Base-by-base conservation (phyloP, 2,329 filamentous ascomycete species). In the Cercospora sp. region DNA sequence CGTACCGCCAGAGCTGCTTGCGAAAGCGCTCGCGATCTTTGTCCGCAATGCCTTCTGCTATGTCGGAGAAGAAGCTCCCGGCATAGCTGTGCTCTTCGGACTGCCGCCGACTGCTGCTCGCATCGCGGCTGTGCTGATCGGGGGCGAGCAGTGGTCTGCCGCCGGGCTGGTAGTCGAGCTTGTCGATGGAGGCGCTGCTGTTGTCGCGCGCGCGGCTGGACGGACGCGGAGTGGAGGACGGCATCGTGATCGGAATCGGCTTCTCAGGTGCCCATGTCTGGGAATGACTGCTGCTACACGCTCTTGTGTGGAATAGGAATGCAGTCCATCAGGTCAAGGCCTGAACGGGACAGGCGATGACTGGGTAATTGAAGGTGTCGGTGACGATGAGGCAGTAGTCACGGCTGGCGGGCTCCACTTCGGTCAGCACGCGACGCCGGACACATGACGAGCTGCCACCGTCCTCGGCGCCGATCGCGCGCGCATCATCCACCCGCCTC, bases 11-110 rank as follows among this genome's bases (percentile, higher is more conserved):
- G 7, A 84, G 77, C 71, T 87, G 81, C 71, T 80, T 83, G 69
- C 83, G 83, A 80, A 89, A 82, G 70, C 80, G 83, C 72, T 79
- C 77, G 66, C 86, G 82, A 76, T 89, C 87, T 67, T 85, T 83
- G 70, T 86, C 83, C 64, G 86, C 82, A 72, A 89, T 87, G 72
- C 86, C 87, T 64, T 86, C 85, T 31, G 87, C 87, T 10, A 89
- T 86, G 73, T 89, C 83, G 66, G 83, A 86, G 75, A 89, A 85
- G 75, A 90, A 85, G 77, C 80, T 83, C 68, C 83, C 83, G 61
- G 82, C 81, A 76, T 82, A 81, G 74, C 82, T 83, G 66, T 77
- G 81, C 67, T 80, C 78, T 67, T 80, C 78, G 42, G 74, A 76
- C 60, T 75, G 72, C 13, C 16, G 31, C 16, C 77, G 75, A 31